A percentile compares a stretch with the other conserved stretches of the same genome.
Conservation (phyloP, 495 filamentous ascomycete species). For the Xylaria curta region DNA sequence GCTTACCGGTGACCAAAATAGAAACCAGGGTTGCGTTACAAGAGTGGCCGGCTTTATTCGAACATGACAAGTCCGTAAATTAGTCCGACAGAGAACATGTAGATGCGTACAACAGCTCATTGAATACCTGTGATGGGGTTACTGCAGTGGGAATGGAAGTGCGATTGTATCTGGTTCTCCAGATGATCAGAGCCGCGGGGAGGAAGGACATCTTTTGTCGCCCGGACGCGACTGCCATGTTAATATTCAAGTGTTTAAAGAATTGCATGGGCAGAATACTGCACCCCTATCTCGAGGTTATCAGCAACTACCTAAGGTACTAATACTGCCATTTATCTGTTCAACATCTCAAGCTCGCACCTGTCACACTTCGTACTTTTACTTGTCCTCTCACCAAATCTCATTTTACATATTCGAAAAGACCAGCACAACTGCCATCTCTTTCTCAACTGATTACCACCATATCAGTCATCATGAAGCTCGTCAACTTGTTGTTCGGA, state of each 20-base stretch:
- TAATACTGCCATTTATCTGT: background rate
- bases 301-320: background rate
- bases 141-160: background rate
- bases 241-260: background rate
- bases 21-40: background rate
- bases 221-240: background rate
- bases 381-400: background rate
- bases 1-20: background rate
- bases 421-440: background rate
- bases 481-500: background rate
- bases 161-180: background rate
- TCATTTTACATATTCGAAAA: background rate
- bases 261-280: background rate
- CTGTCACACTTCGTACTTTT: constrained; percentile 8
- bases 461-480: constrained; percentile 27
- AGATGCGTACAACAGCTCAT: background rate
- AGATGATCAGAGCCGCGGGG: background rate
- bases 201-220: background rate
- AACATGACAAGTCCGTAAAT: background rate
- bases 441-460: background rate
- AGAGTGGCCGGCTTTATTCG: background rate
- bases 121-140: background rate
- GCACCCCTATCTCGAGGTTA: background rate
- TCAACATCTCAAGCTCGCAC: background rate
- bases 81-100: background rate